phyloP scores from a whole-genome alignment of 106 monocot species.

The Dendrobium officinale region DNA sequence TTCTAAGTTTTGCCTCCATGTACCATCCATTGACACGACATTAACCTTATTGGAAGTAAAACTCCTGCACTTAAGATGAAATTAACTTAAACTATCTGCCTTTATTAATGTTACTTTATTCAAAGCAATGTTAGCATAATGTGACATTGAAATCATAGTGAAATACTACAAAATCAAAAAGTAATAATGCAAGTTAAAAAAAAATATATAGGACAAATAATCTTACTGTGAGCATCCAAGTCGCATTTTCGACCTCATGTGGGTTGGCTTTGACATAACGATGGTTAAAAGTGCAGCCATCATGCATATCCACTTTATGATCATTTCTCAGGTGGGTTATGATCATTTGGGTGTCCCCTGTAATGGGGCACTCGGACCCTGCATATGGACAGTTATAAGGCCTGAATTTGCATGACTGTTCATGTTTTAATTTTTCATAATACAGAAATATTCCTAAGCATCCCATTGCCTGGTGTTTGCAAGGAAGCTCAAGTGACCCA shows the following conservation, averaged over 20 bases:
- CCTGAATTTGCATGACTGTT: slow-evolving; percentile 17
- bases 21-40: too few relatives aligned
- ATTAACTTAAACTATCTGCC: too few relatives aligned
- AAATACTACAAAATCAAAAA: background rate
- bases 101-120: too few relatives aligned
- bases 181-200: background rate
- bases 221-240: slow-evolving; percentile 7
- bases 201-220: background rate
- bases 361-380: slow-evolving; percentile 8
- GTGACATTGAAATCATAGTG: too few relatives aligned
- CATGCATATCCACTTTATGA: slow-evolving; percentile 10
- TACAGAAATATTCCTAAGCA: slow-evolving; percentile 11
- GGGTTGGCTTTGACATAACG: slow-evolving; percentile 16
- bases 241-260: slow-evolving; percentile 6
- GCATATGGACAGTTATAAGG: slow-evolving; percentile 14
- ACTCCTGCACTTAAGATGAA: too few relatives aligned
- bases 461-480: slow-evolving; percentile 10
- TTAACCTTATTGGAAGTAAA: too few relatives aligned
- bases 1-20: too few relatives aligned
- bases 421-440: slow-evolving; percentile 13
- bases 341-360: slow-evolving; percentile 9
- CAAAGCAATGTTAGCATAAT: too few relatives aligned
- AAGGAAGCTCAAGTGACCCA: slow-evolving; percentile 13
- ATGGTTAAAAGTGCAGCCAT: slow-evolving; percentile 12
- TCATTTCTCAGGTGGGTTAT: slow-evolving; percentile 10